Evolutionary conservation across 345 rosid species (phyloP).

Genomic region (Citrus trifoliata): DNA sequence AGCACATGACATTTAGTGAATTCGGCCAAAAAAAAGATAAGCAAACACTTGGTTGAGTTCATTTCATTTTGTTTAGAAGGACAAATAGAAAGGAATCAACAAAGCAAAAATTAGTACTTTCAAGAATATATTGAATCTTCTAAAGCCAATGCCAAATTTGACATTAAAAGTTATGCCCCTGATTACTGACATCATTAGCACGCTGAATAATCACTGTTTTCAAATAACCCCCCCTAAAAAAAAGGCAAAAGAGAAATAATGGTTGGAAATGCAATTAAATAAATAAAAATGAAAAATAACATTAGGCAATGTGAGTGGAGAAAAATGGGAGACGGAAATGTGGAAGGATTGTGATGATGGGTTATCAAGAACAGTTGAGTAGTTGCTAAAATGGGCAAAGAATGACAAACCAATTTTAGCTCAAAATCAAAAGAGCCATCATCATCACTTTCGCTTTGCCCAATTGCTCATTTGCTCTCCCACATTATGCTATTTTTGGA

Average conservation of each 20-base stretch:
- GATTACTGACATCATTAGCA: background rate
- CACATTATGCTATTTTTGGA: constrained; percentile 1
- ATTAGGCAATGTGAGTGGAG: background rate
- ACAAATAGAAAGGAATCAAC: background rate
- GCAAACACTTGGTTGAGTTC: background rate
- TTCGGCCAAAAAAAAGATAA: too few relatives aligned
- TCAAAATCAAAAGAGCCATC: constrained; percentile 21
- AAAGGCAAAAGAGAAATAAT: background rate
- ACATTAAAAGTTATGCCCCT: background rate
- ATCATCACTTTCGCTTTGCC: background rate
- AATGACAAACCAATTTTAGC: too few relatives aligned
- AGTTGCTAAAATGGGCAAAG: background rate
- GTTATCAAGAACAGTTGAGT: background rate
- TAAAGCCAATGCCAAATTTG: constrained; percentile 1
- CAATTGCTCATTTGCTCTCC: background rate
- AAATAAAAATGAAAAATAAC: background rate
- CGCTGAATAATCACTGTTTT: too few relatives aligned
- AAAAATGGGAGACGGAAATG: background rate
- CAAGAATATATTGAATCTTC: constrained; percentile 7
- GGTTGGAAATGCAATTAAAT: background rate
- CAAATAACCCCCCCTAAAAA: too few relatives aligned
- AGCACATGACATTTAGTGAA: too few relatives aligned
- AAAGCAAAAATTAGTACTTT: background rate
- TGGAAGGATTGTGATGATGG: background rate
- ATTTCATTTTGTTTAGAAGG: background rate